Conservation (phyloP, 2,329 filamentous ascomycete species). For the Beauveria brongniartii region DNA sequence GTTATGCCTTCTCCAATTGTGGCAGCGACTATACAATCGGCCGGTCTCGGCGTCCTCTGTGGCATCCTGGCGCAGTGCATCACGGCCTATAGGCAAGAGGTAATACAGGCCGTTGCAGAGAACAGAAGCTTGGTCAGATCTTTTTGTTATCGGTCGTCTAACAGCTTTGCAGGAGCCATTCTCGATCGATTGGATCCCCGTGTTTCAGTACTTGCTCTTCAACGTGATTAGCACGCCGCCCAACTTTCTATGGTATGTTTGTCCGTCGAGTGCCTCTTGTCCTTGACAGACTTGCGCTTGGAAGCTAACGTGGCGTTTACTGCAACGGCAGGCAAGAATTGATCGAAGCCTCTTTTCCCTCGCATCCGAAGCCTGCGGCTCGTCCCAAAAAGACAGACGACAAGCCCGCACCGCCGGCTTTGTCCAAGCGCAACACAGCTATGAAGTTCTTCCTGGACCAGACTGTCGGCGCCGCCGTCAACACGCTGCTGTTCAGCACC, state of each 20-base stretch:
- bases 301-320: neutral
- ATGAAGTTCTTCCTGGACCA: slow-evolving; percentile 64
- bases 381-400: slow-evolving; percentile 27
- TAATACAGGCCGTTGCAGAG: slow-evolving; percentile 25
- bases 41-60: slow-evolving; percentile 56
- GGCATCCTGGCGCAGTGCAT: slow-evolving; percentile 68
- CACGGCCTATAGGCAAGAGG: slow-evolving; percentile 51
- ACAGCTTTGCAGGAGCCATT: slow-evolving; percentile 37
- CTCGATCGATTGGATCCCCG: slow-evolving; percentile 54
- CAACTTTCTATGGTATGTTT: slow-evolving; percentile 70
- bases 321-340: slow-evolving; percentile 55
- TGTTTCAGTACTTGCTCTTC: slow-evolving; percentile 72
- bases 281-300: neutral
- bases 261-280: neutral
- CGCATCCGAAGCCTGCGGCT: slow-evolving; percentile 40
- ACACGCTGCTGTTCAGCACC: slow-evolving; percentile 56
- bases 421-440: slow-evolving; percentile 55
- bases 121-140: no score
- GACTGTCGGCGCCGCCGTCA: slow-evolving; percentile 55
- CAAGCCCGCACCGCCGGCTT: slow-evolving; percentile 32
- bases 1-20: slow-evolving; percentile 36
- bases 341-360: slow-evolving; percentile 68
- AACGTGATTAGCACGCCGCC: slow-evolving; percentile 66
- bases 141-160: neutral
- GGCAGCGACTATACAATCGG: slow-evolving; percentile 56